Evolutionary conservation across 371 early-diverging fungal species (phyloP), one percentile per base, ranked within the genome.

Genomic region (Paraphysoderma sedebokerense): DNA sequence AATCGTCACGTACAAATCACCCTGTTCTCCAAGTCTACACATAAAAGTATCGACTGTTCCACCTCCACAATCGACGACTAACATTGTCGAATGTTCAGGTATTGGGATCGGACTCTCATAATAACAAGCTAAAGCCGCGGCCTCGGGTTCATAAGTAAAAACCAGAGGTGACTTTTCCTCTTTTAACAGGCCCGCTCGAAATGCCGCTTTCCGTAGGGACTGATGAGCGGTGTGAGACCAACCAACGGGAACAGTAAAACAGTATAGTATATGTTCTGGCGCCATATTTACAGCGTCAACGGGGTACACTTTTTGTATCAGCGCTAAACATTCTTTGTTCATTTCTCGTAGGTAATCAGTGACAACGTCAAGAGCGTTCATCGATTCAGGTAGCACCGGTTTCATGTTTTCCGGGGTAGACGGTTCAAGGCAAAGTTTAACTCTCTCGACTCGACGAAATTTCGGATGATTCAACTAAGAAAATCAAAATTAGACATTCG

Each of bases 51-150:
- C 42, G 28, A 24, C 42, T 17, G 42, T 42, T 28, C 42, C 42
- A 27, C 46, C 42, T 5, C 42, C 42, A 32, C 42, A 42, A 22
- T 42, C 42, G n/a, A 42, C 42, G 12, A 42, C 42, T 17, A 42
- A 32, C 42, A 42, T 24, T 31, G n/a, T 24, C 2, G 28, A 26
- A 17, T 13, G 9, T 28, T 28, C 19, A 28, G n/a, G 7, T 12
- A 42, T 42, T 17, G n/a, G 19, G 13, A 24, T 11, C 2, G n/a
- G 19, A 17, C 30, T 30, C 42, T 42, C 42, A 32, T 42, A 32
- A 17, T 30, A 28, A 32, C 42, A 42, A 28, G 42, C 24, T 17
- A 42, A 11, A 4, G 42, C 42, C 11, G 42, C 42, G 4, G 42
- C 42, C 22, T 42, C 42, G 26, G 42, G 42, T 11, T 42, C 42